Percentiles rank a stretch among this genome's conserved stretches.
Evolutionary conservation across 2,329 filamentous ascomycete species (phyloP).

Genomic region (Myotisia sp.): DNA sequence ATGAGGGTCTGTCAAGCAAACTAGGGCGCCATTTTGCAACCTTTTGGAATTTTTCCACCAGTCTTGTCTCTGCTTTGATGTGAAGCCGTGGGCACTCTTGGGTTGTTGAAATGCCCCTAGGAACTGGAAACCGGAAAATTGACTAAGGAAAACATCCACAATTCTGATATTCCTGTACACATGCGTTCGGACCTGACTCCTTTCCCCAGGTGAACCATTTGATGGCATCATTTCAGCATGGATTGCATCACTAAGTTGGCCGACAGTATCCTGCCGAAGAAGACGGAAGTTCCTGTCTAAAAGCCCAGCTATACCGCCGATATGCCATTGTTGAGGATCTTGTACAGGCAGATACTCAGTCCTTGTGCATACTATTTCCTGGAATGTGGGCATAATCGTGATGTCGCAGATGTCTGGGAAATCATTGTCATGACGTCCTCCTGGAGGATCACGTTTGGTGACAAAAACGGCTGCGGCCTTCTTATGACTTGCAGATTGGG

Average conservation of each 20-base stretch:
- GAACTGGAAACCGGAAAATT: constrained; percentile 32
- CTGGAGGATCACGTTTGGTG: constrained; percentile 8
- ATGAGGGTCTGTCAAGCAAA: constrained; percentile 33
- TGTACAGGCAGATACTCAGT: constrained; percentile 15
- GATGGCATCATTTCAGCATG: constrained; percentile 25
- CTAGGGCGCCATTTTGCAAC: constrained; percentile 37
- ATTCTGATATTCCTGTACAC: neutral
- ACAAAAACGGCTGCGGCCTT: constrained; percentile 3
- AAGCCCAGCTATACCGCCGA: constrained; percentile 33
- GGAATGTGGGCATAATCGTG: constrained; percentile 35
- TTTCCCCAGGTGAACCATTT: neutral
- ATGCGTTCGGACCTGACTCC: neutral
- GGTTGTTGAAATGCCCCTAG: constrained; percentile 35
- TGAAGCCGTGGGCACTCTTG: constrained; percentile 11
- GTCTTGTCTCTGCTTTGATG: constrained; percentile 23
- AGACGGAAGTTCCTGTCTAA: constrained; percentile 44
- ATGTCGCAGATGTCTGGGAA: constrained; percentile 34
- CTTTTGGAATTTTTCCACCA: constrained; percentile 40
- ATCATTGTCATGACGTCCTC: constrained; percentile 39
- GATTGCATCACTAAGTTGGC: constrained; percentile 39
- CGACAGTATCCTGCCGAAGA: constrained; percentile 42
- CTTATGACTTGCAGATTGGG: neutral
- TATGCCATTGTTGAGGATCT: constrained; percentile 24
- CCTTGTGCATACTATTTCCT: constrained; percentile 28
- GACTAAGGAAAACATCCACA: constrained; percentile 23